Conservation (phyloP, 225 moss, liverwort and hornwort genomes). For the Antitrichia curtipendula region DNA sequence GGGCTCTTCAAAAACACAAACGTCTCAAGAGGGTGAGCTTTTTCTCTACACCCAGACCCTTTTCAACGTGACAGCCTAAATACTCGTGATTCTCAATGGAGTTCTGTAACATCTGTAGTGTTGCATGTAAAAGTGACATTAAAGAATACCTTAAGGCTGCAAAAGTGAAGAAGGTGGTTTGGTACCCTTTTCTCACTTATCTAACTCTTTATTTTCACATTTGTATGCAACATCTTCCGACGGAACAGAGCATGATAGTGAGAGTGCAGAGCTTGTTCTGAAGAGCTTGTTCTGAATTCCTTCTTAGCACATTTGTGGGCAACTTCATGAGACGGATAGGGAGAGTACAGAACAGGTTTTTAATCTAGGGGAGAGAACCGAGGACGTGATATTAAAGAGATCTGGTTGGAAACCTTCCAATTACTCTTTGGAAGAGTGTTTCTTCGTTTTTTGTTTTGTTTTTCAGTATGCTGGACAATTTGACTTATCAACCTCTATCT, state of each 20-base stretch:
- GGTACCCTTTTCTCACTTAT: background rate
- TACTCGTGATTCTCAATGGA: background rate
- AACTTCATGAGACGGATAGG: background rate
- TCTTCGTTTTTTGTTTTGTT: background rate
- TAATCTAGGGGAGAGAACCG: too few relatives aligned
- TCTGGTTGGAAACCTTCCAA: background rate
- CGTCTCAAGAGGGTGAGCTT: conserved; percentile 57
- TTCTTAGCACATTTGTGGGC: background rate
- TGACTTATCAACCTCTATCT: background rate
- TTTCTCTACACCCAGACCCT: background rate
- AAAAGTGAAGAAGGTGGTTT: background rate
- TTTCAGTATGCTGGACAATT: background rate
- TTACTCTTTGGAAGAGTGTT: background rate
- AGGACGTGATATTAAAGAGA: background rate
- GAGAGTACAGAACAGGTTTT: background rate
- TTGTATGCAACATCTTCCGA: background rate
- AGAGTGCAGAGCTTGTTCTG: background rate
- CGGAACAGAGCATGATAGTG: background rate
- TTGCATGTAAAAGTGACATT: background rate
- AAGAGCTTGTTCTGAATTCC: background rate
- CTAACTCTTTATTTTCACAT: background rate
- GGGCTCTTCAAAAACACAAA: conserved; percentile 97
- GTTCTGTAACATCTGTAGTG: background rate
- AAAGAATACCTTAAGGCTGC: too few relatives aligned
- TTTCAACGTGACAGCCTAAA: background rate